Percentiles rank a stretch among this genome's conserved stretches.
Conservation (phyloP, 2,329 filamentous ascomycete species). For the Sphaerostilbella broomeana region DNA sequence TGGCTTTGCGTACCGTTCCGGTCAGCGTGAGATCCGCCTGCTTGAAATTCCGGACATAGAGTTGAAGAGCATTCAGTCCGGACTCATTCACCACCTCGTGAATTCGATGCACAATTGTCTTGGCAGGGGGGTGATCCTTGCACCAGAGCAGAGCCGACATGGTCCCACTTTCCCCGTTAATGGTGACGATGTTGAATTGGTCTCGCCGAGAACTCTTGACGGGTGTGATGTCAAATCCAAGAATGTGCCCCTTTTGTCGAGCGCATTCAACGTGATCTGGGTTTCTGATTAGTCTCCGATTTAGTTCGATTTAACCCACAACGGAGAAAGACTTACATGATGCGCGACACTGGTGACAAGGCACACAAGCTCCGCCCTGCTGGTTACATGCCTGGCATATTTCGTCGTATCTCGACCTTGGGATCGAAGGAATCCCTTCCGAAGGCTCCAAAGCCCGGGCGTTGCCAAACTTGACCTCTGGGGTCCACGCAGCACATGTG, state of each 20-base stretch:
- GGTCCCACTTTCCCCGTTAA: constrained; percentile 74
- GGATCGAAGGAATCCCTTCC: constrained; percentile 83
- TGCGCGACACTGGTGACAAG: constrained; percentile 67
- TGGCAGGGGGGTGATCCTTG: constrained; percentile 72
- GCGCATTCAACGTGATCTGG: constrained; percentile 76
- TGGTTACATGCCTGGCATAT: constrained; percentile 79
- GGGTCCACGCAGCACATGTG: constrained; percentile 82
- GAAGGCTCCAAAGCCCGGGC: constrained; percentile 75
- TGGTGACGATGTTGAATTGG: constrained; percentile 68
- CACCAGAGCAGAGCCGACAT: constrained; percentile 88
- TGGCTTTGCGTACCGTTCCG: constrained; percentile 88
- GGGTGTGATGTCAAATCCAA: constrained; percentile 86
- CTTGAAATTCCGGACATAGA: constrained; percentile 86
- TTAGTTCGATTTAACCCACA: too few species aligned
- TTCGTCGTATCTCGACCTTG: constrained; percentile 64
- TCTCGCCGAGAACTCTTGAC: constrained; percentile 86
- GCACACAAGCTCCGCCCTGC: constrained; percentile 68
- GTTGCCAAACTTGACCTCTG: constrained; percentile 88
- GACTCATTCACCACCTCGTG: constrained; percentile 65
- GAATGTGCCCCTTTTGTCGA: constrained; percentile 69
- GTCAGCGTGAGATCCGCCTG: constrained; percentile 87
- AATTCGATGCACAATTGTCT: constrained; percentile 70
- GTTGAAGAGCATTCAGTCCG: constrained; percentile 74
- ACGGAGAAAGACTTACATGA: constrained; percentile 32
- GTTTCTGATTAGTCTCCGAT: constrained; percentile 10